These are phyloP conservation scores for Spirogloea muscicola DNA, from an alignment of 139 green algal species.

Conservation along the genomic window DNA sequence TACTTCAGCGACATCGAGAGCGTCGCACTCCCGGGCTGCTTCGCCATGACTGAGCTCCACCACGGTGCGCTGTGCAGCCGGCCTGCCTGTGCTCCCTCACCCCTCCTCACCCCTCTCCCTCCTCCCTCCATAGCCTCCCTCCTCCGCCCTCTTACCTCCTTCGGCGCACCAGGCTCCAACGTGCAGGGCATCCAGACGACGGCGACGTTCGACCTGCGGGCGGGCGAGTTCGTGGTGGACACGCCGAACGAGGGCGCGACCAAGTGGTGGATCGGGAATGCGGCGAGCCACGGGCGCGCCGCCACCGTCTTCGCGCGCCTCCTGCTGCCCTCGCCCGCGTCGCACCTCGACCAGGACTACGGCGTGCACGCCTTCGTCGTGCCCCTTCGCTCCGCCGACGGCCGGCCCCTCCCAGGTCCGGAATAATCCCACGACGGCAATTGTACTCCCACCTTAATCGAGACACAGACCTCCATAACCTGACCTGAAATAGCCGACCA, in stretches of 20 bases:
- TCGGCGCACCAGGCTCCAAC: conserved; percentile 81
- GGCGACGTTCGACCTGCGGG: conserved; percentile 74
- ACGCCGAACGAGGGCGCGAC: conserved; percentile 78
- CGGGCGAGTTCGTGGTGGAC: conserved; percentile 86
- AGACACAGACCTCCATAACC: no score
- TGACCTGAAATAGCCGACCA: no score
- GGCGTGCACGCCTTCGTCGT: conserved; percentile 51
- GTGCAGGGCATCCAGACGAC: conserved; percentile 93
- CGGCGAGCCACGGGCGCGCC: conserved; percentile 89
- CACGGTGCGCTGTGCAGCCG: conserved; percentile 34
- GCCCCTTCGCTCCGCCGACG: no score
- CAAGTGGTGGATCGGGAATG: conserved; percentile 86
- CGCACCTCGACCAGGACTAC: conserved; percentile 60
- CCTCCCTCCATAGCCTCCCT: conserved; percentile 7
- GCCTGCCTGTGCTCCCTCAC: no score
- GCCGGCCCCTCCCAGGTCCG: no score
- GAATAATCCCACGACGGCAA: no score
- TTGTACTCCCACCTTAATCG: no score
- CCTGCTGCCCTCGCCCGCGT: conserved; percentile 48
- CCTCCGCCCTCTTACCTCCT: neutral
- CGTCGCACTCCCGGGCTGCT: conserved; percentile 63
- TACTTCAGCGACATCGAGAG: conserved; percentile 35
- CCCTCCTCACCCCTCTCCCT: no score
- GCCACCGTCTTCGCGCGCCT: conserved; percentile 88
- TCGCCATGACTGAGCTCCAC: conserved; percentile 91